These are phyloP conservation scores for Takashimella tepidaria DNA, from an alignment of 1,284 basidiomycete genomes.

Conservation along the genomic window DNA sequence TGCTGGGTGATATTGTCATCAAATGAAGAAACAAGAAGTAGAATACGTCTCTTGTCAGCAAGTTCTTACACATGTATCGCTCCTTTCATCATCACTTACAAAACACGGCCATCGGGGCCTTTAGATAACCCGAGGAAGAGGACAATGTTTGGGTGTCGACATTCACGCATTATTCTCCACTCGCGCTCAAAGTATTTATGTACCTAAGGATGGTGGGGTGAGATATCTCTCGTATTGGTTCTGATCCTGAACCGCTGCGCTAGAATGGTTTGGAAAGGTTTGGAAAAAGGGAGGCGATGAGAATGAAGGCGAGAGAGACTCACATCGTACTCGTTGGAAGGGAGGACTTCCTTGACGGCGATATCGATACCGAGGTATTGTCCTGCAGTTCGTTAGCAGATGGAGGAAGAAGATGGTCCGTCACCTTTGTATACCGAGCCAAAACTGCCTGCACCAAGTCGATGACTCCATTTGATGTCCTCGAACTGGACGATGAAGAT, in stretches of 20 bases:
- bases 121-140: constrained; percentile 89
- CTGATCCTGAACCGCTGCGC: no score
- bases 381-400: constrained; percentile 50
- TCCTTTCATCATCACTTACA: constrained; percentile 41
- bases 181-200: constrained; percentile 97
- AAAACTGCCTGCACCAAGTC: constrained; percentile 83
- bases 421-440: constrained; percentile 85
- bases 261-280: no score
- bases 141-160: constrained; percentile 87
- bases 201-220: constrained; percentile 45
- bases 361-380: constrained; percentile 91
- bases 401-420: neutral
- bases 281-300: neutral
- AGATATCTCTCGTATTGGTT: no score
- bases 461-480: constrained; percentile 73
- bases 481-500: constrained; percentile 60
- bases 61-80: no score
- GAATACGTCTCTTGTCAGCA: constrained; percentile 1
- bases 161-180: constrained; percentile 89
- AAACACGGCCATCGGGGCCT: constrained; percentile 79
- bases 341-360: constrained; percentile 91
- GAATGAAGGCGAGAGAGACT: constrained; percentile 6
- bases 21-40: neutral
- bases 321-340: constrained; percentile 79
- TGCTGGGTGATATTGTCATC: constrained; percentile 43